Evolutionary conservation across 148 eudicot genomes (phyloP), one percentile per base, ranked within the genome.

Genomic region (Chenopodium formosanum): DNA sequence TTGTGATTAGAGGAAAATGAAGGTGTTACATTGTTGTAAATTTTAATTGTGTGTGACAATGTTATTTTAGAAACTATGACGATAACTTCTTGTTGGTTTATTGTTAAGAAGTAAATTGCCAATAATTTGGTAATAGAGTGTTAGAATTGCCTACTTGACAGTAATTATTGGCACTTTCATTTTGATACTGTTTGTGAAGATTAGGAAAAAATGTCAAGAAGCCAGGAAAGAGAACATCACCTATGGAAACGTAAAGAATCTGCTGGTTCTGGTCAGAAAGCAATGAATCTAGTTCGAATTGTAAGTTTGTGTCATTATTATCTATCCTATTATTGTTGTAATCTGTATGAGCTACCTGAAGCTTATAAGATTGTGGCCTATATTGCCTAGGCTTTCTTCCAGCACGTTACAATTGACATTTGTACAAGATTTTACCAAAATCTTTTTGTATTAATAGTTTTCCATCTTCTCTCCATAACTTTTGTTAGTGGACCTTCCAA

Each of bases 231-330:
- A 86, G 94, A 95, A 80, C 99, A 93, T 83, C 99, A 95, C 82
- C 80, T 93, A 74, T 95, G 99, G 97, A 87, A 79, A 74, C 88
- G 88, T 80, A 92, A 90, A 89, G 97, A 95, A 78, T 87, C 97
- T 74, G 82, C 91, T 60, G 90, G 89, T n/a, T 93, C 97, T 60
- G 99, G 99, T 50, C 92, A 91, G 74, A 92, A 95, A 86, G 97
- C 99, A 62, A 88, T 93, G 73, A 88, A 92, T 87, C 92, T 92
- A 62, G 89, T 95, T 84, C 93, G 85, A 77, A 91, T 84, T 79
- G 97, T 93, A 87, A 81, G 97, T 81, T 81, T 84, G 46, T 76
- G 68, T 29, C 19, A 14, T 69, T 79, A 14, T 69, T 79, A 17
- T 25, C 74, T 2, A 66, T 1, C 27, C 1, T 71, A 40, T 6